Conservation (phyloP, 441 rosid genomes). For the Pelargonium fulgidum region DNA sequence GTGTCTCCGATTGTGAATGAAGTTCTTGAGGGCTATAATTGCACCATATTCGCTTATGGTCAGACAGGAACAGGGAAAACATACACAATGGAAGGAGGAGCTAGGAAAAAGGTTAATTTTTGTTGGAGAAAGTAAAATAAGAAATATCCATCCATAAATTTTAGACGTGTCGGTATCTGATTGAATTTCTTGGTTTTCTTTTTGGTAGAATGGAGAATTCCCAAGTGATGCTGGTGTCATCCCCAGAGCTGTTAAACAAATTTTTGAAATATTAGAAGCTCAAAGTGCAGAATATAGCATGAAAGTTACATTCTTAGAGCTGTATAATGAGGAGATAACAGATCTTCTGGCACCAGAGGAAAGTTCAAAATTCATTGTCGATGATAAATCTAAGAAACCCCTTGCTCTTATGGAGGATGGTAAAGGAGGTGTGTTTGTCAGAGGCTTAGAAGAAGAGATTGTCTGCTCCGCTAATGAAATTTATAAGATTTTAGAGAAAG, state of each 20-base stretch:
- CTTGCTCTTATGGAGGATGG: slow-evolving; percentile 99
- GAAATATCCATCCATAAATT: slow-evolving; percentile 5
- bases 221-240: slow-evolving; percentile 98
- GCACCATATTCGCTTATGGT: slow-evolving; percentile 98
- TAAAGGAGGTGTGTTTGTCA: slow-evolving; percentile 93
- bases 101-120: slow-evolving; percentile 71
- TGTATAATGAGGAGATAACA: slow-evolving; percentile 91
- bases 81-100: slow-evolving; percentile 96
- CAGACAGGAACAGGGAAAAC: slow-evolving; percentile 37
- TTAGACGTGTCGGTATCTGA: slow-evolving; percentile 17
- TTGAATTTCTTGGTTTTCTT: slow-evolving; percentile 10
- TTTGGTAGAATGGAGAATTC: slow-evolving; percentile 77
- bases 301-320: slow-evolving; percentile 97
- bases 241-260: slow-evolving; percentile 91
- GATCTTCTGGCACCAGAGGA: slow-evolving; percentile 96
- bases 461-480: slow-evolving; percentile 93
- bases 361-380: slow-evolving; percentile 51
- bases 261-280: slow-evolving; percentile 84
- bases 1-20: slow-evolving; percentile 92
- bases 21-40: slow-evolving; percentile 95
- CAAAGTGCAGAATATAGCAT: slow-evolving; percentile 91
- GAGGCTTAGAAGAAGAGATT: slow-evolving; percentile 96
- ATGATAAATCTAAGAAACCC: slow-evolving; percentile 93
- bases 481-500: slow-evolving; percentile 94
- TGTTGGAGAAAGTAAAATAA: neutral